These are phyloP conservation scores for Cordyceps fumosorosea DNA, from an alignment of 2,329 filamentous ascomycete species.

Conservation along the genomic window DNA sequence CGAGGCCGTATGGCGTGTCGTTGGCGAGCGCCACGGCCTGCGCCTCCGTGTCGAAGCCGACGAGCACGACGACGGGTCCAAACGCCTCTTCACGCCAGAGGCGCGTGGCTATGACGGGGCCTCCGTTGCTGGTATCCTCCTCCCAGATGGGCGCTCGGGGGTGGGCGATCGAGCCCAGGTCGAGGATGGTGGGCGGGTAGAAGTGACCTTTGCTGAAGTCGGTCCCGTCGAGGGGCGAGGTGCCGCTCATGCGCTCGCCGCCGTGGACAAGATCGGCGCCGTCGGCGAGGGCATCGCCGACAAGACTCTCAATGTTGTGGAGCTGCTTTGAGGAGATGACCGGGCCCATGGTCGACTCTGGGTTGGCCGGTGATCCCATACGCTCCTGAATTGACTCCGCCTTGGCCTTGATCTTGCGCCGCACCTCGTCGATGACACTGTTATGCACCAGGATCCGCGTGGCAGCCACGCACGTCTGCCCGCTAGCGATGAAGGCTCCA, in stretches of 20 bases:
- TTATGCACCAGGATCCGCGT: constrained; percentile 71
- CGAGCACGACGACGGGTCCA: constrained; percentile 69
- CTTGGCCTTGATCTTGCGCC: constrained; percentile 57
- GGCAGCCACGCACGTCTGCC: constrained; percentile 59
- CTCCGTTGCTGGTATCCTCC: constrained; percentile 31
- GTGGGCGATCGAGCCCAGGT: not conserved
- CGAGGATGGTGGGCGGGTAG: constrained; percentile 71
- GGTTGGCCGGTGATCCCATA: constrained; percentile 52
- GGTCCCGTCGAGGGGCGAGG: constrained; percentile 42
- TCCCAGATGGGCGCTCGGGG: constrained; percentile 11
- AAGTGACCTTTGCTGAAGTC: constrained; percentile 60
- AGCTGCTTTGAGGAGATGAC: constrained; percentile 58
- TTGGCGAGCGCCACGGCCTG: constrained; percentile 67
- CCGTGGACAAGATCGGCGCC: constrained; percentile 35
- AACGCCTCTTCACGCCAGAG: constrained; percentile 80
- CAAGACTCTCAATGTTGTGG: constrained; percentile 59
- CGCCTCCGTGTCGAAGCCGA: constrained; percentile 67
- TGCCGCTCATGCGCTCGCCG: constrained; percentile 40
- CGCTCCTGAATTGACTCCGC: constrained; percentile 46
- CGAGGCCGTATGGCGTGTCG: constrained; percentile 68
- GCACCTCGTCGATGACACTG: constrained; percentile 56
- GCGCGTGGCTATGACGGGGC: constrained; percentile 59
- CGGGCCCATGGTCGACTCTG: constrained; percentile 56
- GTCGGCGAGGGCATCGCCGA: constrained; percentile 53
- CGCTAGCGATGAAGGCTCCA: constrained; percentile 48